Percentiles rank a stretch among this genome's conserved stretches.
Evolutionary conservation across 768 basidiomycete genomes (phyloP).

Genomic region (Strobilomyces echinocephalus): DNA sequence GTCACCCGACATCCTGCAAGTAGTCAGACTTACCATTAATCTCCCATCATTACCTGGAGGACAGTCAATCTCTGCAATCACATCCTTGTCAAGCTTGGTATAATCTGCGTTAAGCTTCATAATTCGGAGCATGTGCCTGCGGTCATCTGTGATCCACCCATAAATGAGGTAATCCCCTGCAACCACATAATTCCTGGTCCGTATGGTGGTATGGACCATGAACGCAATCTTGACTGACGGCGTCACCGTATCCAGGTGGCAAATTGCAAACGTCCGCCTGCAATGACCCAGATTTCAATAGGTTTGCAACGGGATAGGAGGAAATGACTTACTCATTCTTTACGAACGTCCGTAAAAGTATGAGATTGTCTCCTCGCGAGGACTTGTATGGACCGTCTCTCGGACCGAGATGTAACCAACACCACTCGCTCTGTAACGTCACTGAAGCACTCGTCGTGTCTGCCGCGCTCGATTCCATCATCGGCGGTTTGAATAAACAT

Average conservation of each 20-base stretch:
- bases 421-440: conserved; percentile 29
- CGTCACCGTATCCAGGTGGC: conserved; percentile 22
- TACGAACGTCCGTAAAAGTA: conserved; percentile 25
- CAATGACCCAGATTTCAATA: neutral
- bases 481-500: conserved; percentile 24
- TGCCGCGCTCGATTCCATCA: neutral
- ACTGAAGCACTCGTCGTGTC: conserved; percentile 10
- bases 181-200: conserved; percentile 23
- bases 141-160: conserved; percentile 29
- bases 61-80: conserved; percentile 25
- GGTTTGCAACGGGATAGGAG: neutral
- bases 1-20: neutral
- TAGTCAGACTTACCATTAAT: conserved; percentile 18
- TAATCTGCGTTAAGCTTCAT: conserved; percentile 29
- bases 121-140: conserved; percentile 26
- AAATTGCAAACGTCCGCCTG: conserved; percentile 26
- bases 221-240: conserved; percentile 25
- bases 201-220: conserved; percentile 20
- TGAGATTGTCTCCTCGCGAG: conserved; percentile 27
- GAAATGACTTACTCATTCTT: conserved; percentile 22
- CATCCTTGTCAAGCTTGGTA: conserved; percentile 17
- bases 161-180: conserved; percentile 26
- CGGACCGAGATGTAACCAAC: conserved; percentile 23
- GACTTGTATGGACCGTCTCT: conserved; percentile 29
- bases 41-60: conserved; percentile 25